These are phyloP conservation scores for Podospora bellae-mahoneyi DNA, from an alignment of 495 filamentous ascomycete species.

Conservation along the genomic window DNA sequence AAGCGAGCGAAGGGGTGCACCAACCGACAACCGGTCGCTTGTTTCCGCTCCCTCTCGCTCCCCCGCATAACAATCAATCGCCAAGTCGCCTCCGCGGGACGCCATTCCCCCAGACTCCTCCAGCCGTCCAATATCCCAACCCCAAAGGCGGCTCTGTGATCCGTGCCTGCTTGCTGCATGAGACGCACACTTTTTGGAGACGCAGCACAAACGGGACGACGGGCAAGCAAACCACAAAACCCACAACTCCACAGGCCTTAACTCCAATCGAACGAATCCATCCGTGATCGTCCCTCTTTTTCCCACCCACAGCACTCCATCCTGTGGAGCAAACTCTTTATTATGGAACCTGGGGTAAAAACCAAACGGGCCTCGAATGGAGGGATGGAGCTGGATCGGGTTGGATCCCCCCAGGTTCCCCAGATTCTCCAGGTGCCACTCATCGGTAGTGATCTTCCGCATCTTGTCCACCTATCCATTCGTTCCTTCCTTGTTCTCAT, in stretches of 20 bases:
- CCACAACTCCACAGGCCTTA: neutral
- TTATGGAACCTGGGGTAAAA: conserved; percentile 12
- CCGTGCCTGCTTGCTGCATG: neutral
- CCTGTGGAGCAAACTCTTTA: neutral
- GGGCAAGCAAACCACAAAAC: neutral
- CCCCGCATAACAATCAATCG: neutral
- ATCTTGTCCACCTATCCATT: neutral
- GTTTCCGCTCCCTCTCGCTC: neutral
- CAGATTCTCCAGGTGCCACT: neutral
- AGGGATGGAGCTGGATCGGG: conserved; percentile 7
- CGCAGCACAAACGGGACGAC: neutral
- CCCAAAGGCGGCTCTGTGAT: neutral
- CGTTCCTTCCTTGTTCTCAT: neutral
- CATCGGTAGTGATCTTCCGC: neutral
- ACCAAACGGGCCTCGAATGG: neutral
- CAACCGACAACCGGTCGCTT: neutral
- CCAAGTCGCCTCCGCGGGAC: neutral
- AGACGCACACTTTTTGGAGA: neutral
- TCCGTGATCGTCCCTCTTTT: neutral
- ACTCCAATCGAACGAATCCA: neutral
- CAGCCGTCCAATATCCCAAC: neutral
- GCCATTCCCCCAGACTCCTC: neutral
- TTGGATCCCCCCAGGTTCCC: neutral
- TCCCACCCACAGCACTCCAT: neutral
- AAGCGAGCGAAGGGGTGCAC: neutral